A percentile compares a stretch with the other conserved stretches of the same genome.
Evolutionary conservation across 768 basidiomycete genomes (phyloP).

Genomic region (Vararia minispora): DNA sequence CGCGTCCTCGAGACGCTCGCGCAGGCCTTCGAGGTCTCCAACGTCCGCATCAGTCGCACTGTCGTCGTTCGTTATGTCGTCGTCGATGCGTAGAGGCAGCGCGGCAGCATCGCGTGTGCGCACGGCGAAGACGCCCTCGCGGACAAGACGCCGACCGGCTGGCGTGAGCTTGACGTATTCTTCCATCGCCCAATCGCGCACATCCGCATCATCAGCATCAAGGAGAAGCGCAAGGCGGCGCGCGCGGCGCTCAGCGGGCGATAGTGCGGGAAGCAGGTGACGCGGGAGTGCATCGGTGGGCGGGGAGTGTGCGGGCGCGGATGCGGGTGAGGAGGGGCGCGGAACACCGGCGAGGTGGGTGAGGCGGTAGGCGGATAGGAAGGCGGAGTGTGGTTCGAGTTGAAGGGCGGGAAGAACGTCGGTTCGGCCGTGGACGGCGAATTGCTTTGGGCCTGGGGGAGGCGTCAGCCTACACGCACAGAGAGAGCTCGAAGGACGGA

Average conservation of each 20-base stretch:
- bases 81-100: no score
- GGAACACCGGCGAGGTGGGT: conserved; percentile 9
- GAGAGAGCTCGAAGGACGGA: neutral
- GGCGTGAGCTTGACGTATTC: conserved; percentile 14
- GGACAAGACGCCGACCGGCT: conserved; percentile 8
- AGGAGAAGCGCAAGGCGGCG: conserved; percentile 11
- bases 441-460: conserved; percentile 7
- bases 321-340: conserved; percentile 5
- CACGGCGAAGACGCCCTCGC: conserved; percentile 13
- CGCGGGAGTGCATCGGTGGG: conserved; percentile 6
- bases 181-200: conserved; percentile 13
- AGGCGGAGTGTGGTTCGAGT: conserved; percentile 13
- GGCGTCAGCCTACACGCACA: neutral
- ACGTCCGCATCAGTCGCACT: neutral
- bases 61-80: conserved; percentile 4
- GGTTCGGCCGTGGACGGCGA: conserved; percentile 12
- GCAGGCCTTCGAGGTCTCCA: conserved; percentile 9
- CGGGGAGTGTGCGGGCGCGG: neutral
- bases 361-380: conserved; percentile 13
- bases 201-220: conserved; percentile 12
- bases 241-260: conserved; percentile 7
- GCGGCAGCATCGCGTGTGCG: no score
- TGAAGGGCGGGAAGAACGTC: conserved; percentile 15
- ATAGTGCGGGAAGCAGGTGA: conserved; percentile 9
- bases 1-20: conserved; percentile 8